Evolutionary conservation across 306 rosid genomes (phyloP), one percentile per base, ranked within the genome.

Genomic region (Cicer cuneatum): DNA sequence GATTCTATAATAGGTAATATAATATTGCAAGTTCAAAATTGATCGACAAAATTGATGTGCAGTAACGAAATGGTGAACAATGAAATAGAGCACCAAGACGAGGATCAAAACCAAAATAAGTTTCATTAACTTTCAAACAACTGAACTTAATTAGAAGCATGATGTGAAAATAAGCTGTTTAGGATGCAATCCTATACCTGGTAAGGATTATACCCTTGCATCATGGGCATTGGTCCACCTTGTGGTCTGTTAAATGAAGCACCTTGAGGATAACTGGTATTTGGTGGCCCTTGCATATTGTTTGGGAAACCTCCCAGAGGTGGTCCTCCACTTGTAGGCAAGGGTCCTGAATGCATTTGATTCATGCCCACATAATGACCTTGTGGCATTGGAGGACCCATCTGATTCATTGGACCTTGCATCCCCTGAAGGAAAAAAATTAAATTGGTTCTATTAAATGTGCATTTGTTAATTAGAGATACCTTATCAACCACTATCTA

Each of bases 321-420:
- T 9, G 90, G 87, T 47, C 85, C 90, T 54, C 94, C 91, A 66
- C 91, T 81, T 21, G 89, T 53, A 51, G 96, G 87, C 72, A 89
- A 72, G 80, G 97, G 74, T 49, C 96, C 94, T 12, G 94, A 87
- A 85, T 90, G 98, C 95, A 93, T 87, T 60, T 88, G 97, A 71
- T 87, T 94, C 96, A 92, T 87, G 86, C 97, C 97, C 88, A 83
- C 85, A 76, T 74, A 94, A 86, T 87, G 98, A 76, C 92, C 95
- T 74, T 90, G 98, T 29, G 85, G 88, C 81, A 86, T 84, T 16
- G 87, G 91, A 82, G 83, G 85, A 79, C 83, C 93, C 89, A 91
- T 88, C 86, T 89, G 98, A 82, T 88, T 91, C 88, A 94, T 87
- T 9, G 83, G 60, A 60, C 97, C 97, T 87, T 91, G 98, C 90